phyloP scores from a whole-genome alignment of 306 rosid genomes.

The Cajanus cajan region DNA sequence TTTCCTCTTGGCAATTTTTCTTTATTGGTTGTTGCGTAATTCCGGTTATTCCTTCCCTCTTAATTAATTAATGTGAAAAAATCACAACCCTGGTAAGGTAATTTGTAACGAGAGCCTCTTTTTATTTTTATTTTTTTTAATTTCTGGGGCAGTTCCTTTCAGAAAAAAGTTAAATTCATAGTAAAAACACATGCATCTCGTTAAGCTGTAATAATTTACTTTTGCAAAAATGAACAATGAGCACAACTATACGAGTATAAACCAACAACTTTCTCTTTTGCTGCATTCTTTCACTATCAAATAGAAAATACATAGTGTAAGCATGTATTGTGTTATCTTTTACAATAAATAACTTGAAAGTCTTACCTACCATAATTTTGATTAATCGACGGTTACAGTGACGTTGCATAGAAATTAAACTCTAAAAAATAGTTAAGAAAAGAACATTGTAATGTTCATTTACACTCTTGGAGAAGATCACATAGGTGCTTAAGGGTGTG shows the following conservation, averaged over 20 bases:
- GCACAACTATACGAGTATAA: background rate
- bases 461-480: conserved; percentile 41
- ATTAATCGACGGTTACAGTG: too few species aligned
- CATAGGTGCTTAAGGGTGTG: conserved; percentile 39
- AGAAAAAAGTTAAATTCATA: too few species aligned
- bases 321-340: too few species aligned
- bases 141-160: background rate
- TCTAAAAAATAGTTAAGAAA: background rate
- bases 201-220: background rate
- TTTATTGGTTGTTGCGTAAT: conserved; percentile 44
- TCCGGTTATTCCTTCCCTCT: too few species aligned
- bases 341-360: too few species aligned
- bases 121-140: too few species aligned
- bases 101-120: too few species aligned
- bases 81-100: too few species aligned
- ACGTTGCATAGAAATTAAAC: background rate
- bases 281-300: conserved; percentile 18
- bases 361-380: too few species aligned
- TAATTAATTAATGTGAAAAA: too few species aligned
- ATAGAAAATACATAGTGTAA: conserved; percentile 3
- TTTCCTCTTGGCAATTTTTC: too few species aligned
- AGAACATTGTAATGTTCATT: conserved; percentile 3
- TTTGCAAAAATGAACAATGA: background rate
- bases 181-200: too few species aligned
- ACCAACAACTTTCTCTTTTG: background rate